Evolutionary conservation across 1,284 basidiomycete species (phyloP).

Genomic region (Cronartium quercuum): DNA sequence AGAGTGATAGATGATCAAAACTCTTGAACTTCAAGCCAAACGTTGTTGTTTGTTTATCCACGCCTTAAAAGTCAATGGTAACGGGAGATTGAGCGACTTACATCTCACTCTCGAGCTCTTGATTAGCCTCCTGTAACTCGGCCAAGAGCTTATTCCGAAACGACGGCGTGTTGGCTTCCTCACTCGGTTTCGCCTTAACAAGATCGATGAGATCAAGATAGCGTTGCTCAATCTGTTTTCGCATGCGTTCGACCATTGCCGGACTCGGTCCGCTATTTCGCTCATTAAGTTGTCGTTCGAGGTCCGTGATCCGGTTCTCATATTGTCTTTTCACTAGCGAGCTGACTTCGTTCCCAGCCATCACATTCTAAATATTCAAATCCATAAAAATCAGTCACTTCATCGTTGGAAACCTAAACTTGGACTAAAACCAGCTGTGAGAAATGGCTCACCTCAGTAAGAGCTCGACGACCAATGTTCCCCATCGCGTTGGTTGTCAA

Average conservation of each 20-base stretch:
- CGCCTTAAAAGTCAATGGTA: slow-evolving; percentile 42
- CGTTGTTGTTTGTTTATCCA: slow-evolving; percentile 46
- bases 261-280: slow-evolving; percentile 35
- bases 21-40: slow-evolving; percentile 50
- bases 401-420: slow-evolving; percentile 57
- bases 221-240: slow-evolving; percentile 61
- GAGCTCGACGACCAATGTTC: slow-evolving; percentile 23
- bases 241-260: slow-evolving; percentile 57
- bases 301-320: slow-evolving; percentile 45
- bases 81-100: slow-evolving; percentile 42
- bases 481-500: slow-evolving; percentile 5
- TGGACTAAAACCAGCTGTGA: slow-evolving; percentile 56
- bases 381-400: slow-evolving; percentile 57
- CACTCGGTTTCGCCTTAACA: slow-evolving; percentile 55
- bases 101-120: slow-evolving; percentile 60
- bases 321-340: slow-evolving; percentile 55
- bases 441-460: slow-evolving; percentile 21
- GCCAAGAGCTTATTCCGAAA: slow-evolving; percentile 57
- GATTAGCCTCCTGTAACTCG: slow-evolving; percentile 63
- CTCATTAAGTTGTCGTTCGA: slow-evolving; percentile 45
- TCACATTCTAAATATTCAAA: slow-evolving; percentile 47
- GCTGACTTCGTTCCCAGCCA: slow-evolving; percentile 49
- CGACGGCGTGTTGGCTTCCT: slow-evolving; percentile 50
- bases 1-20: slow-evolving; percentile 48
- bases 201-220: slow-evolving; percentile 64